phyloP scores from a whole-genome alignment of 23 red algal genomes.

The Cyanidium caldarium region DNA sequence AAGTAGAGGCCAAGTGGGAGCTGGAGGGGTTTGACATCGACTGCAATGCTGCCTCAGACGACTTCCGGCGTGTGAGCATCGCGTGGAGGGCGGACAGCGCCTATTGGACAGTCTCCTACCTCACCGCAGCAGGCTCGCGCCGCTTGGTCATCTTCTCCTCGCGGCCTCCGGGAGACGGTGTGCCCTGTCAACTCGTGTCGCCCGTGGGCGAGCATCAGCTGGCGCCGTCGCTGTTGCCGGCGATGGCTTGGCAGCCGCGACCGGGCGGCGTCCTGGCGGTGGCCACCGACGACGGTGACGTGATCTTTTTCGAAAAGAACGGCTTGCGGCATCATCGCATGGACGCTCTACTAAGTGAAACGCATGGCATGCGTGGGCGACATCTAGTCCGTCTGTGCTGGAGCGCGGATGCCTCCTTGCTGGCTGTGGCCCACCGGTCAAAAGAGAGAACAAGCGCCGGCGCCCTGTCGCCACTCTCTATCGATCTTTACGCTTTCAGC shows the following conservation, averaged over 20 bases:
- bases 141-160: neutral
- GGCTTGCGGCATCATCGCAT: conserved; percentile 38
- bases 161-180: neutral
- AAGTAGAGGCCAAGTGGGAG: neutral
- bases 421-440: neutral
- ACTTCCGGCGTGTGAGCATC: neutral
- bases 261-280: conserved; percentile 29
- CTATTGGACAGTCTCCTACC: neutral
- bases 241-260: conserved; percentile 32
- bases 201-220: neutral
- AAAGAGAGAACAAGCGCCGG: neutral
- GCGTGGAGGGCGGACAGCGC: neutral
- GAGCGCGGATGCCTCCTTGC: neutral
- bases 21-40: neutral
- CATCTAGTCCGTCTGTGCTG: neutral
- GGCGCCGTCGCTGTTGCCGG: neutral
- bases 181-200: neutral
- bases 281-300: neutral
- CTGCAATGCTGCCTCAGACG: neutral
- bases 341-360: conserved; percentile 8
- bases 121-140: neutral
- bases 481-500: neutral
- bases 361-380: neutral
- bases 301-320: conserved; percentile 52
- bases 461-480: neutral